phyloP scores from a whole-genome alignment of 495 filamentous ascomycete species.

The Aspergillus egyptiacus region DNA sequence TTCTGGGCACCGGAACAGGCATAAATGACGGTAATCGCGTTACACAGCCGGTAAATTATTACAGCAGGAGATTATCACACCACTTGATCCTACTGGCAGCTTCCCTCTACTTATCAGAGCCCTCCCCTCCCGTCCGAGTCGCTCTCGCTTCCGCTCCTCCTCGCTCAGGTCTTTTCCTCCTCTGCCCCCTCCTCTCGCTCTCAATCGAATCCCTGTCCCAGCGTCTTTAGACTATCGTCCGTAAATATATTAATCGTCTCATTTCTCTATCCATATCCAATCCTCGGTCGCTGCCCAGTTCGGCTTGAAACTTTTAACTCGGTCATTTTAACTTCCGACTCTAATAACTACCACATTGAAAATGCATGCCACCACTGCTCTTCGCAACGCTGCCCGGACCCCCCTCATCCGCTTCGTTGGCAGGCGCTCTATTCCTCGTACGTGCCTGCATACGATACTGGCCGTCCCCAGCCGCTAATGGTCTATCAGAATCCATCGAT shows the following conservation, averaged over 20 bases:
- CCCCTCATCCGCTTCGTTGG: constrained; percentile 91
- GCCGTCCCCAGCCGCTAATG: constrained; percentile 1
- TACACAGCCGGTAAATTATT: not conserved
- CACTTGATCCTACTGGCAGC: not conserved
- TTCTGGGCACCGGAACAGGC: not conserved
- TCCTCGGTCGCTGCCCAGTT: not conserved
- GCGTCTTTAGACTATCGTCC: constrained; percentile 13
- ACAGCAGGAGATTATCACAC: constrained; percentile 1
- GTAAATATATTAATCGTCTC: constrained; percentile 12
- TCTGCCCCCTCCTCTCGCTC: constrained; percentile 16
- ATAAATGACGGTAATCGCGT: not conserved
- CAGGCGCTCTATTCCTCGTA: constrained; percentile 77
- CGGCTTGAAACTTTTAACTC: not conserved
- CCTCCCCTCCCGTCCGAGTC: too few relatives aligned
- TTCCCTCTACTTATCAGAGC: constrained; percentile 12
- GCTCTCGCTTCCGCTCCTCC: constrained; percentile 22
- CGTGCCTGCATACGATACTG: constrained; percentile 24
- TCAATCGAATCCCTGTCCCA: constrained; percentile 6
- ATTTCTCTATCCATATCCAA: constrained; percentile 3
- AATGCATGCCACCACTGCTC: constrained; percentile 62
- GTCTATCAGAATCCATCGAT: constrained; percentile 56
- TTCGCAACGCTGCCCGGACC: constrained; percentile 65
- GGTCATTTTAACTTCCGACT: constrained; percentile 7
- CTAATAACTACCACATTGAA: constrained; percentile 22
- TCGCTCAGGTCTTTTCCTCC: constrained; percentile 14